Evolutionary conservation across 768 basidiomycete genomes (phyloP), one percentile per base, ranked within the genome.

Genomic region (Lentinula boryana): DNA sequence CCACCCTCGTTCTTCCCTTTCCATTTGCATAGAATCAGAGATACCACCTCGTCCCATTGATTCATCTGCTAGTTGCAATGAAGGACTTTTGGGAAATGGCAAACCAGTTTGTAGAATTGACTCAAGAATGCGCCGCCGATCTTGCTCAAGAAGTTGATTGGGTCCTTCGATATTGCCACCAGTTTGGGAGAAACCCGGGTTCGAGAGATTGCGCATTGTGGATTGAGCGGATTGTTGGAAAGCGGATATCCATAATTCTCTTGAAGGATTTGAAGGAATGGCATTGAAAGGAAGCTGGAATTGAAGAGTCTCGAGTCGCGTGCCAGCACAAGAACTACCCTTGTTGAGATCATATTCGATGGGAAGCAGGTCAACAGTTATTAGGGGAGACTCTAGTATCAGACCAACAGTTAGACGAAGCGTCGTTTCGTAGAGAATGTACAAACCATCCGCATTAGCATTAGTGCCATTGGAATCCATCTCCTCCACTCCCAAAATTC

Each of bases 51-150:
- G 74, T 43, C 76, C 73, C 10, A 59, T 63, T 31, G 59, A 64
- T 12, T 74, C 67, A 3, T 72, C 70, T 15, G 73, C 71, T 15
- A 86, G 65, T 64, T 85, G 85, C 56, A 84, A 75, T 0, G 88
- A 91, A 10, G 90, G 89, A 65, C 88, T 89, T 70, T 85, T 89
- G 12, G 88, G 88, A 3, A 90, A 65, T 3, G 89, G 88, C 43
- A 80, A 64, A 15, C 80, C 80, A 62, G 76, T 76, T 12, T 71
- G 68, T 44, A 79, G 66, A 32, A 80, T 64, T 31, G 75, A 74
- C 12, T 72, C 68, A 15, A 80, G 69, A 35, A 74, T 71, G 40
- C 69, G 65, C 36, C 70, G 70, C 4, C 69, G 74, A 59, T 75
- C 74, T 18, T 71, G 69, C 52, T 57, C 68, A 52, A 62, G 57